Conservation (phyloP, 176 grass and related monocot genomes). For the Pharus latifolius region DNA sequence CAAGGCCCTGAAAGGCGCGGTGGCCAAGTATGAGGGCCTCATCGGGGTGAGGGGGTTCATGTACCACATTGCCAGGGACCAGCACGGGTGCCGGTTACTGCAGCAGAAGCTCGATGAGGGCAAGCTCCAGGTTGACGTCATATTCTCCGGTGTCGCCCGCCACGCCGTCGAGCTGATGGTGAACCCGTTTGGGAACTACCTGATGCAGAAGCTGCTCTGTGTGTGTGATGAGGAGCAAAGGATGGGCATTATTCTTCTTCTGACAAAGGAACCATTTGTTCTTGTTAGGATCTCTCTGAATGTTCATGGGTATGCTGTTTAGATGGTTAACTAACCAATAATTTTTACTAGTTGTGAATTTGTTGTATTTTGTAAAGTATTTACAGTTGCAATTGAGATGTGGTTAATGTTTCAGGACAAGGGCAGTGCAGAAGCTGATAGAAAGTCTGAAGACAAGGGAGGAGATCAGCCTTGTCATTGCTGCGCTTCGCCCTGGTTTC, state of each 20-base stretch:
- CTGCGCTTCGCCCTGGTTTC: slow-evolving; percentile 38
- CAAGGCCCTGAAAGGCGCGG: slow-evolving; percentile 3
- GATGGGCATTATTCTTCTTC: slow-evolving; percentile 35
- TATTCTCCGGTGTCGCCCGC: slow-evolving; percentile 49
- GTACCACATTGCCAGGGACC: slow-evolving; percentile 61
- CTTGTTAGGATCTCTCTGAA: slow-evolving; percentile 67
- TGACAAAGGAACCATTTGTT: slow-evolving; percentile 29
- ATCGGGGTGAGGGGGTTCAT: slow-evolving; percentile 39
- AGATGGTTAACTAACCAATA: neutral
- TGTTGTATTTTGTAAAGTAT: neutral
- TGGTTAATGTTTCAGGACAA: slow-evolving; percentile 39
- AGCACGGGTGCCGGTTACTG: slow-evolving; percentile 73
- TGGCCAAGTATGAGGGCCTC: slow-evolving; percentile 38
- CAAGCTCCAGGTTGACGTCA: slow-evolving; percentile 44
- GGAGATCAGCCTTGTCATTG: slow-evolving; percentile 46
- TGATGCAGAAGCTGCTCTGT: slow-evolving; percentile 84
- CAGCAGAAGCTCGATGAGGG: slow-evolving; percentile 69
- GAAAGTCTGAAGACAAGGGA: slow-evolving; percentile 50
- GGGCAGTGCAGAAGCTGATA: slow-evolving; percentile 75
- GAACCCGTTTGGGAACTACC: slow-evolving; percentile 81
- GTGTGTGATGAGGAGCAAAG: slow-evolving; percentile 58
- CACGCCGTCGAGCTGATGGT: slow-evolving; percentile 70
- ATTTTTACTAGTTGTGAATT: neutral
- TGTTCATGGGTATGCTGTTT: slow-evolving; percentile 51
- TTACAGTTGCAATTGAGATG: neutral